Base-by-base conservation (phyloP, 441 rosid genomes). In the Pelargonium citronellum region DNA sequence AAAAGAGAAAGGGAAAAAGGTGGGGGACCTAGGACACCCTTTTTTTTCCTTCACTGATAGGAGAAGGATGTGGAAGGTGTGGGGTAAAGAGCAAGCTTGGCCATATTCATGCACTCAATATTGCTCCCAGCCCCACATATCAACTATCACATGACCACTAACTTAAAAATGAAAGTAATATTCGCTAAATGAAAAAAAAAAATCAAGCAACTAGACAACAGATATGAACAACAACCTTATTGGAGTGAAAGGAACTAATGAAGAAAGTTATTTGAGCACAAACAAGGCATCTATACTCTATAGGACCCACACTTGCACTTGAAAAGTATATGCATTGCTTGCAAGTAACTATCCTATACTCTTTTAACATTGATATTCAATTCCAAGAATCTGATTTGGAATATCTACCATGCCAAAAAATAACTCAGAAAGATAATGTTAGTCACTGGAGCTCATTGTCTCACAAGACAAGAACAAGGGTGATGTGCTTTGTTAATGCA, bases 211-310 rank as follows among this genome's bases (percentile, higher is more conserved):
- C 63, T 58, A 58, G 12, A 19, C 63, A 58, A 58, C 27, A 58
- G 63, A 58, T 58, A 58, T 58, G 63, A 58, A 57, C 62, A 17
- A 58, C 27, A 57, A 57, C 22, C 24, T 17, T 57, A 57, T 6
- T 57, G 62, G 62, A 0, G 27, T 17, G 8, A 57, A 17, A 17
- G 62, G 62, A 57, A 57, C 19, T 57, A 57, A 57, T 4, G 30
- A 58, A 58, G 61, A 17, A 55, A 17, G 24, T 53, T 7, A 55
- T 6, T 7, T 17, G 30, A 19, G 5, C 63, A 19, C 30, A 58
- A 24, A 58, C 9, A 58, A 17, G 12, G 63, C 63, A 58, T n/a
- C n/a, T n/a, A n/a, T n/a, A n/a, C n/a, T 19, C 63, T 55, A 19
- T 19, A 19, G 19, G 63, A 19, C 22, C 63, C 63, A 58, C 63